A percentile compares a stretch with the other conserved stretches of the same genome.
These are phyloP conservation scores for Zymoseptoria tritici DNA, from an alignment of 2,329 filamentous ascomycete genomes.

Conservation along the genomic window DNA sequence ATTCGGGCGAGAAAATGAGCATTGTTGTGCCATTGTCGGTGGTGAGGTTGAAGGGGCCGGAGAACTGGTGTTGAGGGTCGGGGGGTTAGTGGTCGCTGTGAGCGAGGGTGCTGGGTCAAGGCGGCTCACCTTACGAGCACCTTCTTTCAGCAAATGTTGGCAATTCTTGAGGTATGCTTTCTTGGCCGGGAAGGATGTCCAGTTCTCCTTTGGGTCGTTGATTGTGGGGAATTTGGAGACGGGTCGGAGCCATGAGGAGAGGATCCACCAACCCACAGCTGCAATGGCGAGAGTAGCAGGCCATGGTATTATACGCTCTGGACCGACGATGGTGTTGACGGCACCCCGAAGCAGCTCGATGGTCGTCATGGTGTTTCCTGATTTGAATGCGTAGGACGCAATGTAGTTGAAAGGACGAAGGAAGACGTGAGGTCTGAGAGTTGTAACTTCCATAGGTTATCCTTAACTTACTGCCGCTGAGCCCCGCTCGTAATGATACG, in stretches of 20 bases:
- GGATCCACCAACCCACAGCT: not conserved
- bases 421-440: not conserved
- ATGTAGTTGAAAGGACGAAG: not conserved
- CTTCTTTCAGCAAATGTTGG: not conserved
- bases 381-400: not conserved
- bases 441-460: too few relatives aligned
- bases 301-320: not conserved
- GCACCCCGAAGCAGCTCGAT: not conserved
- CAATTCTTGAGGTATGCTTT: not conserved
- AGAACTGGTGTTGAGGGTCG: not conserved
- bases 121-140: not conserved
- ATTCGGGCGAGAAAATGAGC: slow-evolving; percentile 5
- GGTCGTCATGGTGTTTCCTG: not conserved
- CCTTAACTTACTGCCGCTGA: not conserved
- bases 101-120: not conserved
- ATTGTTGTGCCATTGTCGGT: slow-evolving; percentile 1
- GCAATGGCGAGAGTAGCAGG: not conserved
- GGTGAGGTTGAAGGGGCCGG: slow-evolving; percentile 4
- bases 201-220: not conserved
- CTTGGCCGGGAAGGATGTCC: not conserved
- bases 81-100: not conserved
- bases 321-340: not conserved
- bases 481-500: not conserved
- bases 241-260: not conserved
- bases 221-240: not conserved